phyloP scores from a whole-genome alignment of 2,329 filamentous ascomycete species.

The Nemania abortiva region DNA sequence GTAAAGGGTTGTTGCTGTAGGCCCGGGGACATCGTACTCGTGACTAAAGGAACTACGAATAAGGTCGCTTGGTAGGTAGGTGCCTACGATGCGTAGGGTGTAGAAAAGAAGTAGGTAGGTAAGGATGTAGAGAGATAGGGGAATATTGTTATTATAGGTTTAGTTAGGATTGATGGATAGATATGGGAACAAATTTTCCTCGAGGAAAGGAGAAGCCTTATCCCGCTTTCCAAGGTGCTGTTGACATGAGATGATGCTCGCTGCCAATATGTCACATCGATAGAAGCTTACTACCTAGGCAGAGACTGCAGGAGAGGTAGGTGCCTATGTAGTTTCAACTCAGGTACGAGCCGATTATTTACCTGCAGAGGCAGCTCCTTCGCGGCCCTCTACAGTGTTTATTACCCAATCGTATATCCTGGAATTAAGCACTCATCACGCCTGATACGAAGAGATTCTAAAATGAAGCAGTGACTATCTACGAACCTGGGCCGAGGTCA shows the following conservation, averaged over 20 bases:
- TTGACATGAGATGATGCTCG: background rate
- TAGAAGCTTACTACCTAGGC: no score
- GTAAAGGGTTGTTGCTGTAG: slow-evolving; percentile 54
- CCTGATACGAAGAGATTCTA: background rate
- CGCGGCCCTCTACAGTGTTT: no score
- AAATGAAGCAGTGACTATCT: background rate
- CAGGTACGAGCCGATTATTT: background rate
- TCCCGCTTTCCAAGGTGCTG: background rate
- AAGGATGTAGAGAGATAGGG: background rate
- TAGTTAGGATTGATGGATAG: background rate
- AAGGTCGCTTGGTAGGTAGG: background rate
- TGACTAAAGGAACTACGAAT: background rate
- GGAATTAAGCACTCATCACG: no score
- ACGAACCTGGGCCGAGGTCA: background rate
- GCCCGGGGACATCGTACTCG: slow-evolving; percentile 1
- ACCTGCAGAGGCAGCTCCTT: background rate
- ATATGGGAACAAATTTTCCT: background rate
- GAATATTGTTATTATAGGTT: background rate
- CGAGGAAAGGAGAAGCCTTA: background rate
- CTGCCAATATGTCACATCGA: no score
- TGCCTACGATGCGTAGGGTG: background rate
- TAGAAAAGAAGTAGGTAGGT: background rate
- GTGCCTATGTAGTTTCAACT: background rate
- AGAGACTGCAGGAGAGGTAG: no score
- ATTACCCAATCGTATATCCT: no score